Conservation (phyloP, 2,329 filamentous ascomycete genomes). For the Colletotrichum sp. region DNA sequence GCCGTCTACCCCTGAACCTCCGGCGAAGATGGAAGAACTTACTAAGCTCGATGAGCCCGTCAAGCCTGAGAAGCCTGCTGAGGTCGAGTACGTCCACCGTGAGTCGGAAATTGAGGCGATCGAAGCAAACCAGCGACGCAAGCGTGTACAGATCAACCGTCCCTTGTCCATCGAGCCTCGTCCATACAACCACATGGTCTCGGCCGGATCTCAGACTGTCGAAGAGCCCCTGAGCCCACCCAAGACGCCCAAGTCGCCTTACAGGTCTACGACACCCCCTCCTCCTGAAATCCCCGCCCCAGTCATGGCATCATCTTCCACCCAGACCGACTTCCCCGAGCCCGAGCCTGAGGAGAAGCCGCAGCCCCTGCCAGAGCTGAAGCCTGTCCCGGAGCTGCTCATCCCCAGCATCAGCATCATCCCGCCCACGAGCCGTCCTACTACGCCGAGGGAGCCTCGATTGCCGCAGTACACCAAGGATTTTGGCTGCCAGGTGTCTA, state of each 20-base stretch:
- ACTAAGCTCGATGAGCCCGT: conserved; percentile 41
- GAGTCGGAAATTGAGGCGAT: conserved; percentile 69
- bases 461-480: conserved; percentile 86
- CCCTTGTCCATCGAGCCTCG: conserved; percentile 55
- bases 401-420: conserved; percentile 93
- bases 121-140: conserved; percentile 72
- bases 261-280: conserved; percentile 43
- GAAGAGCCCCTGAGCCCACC: conserved; percentile 69
- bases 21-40: conserved; percentile 38
- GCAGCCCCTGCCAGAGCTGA: conserved; percentile 9
- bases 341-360: conserved; percentile 24
- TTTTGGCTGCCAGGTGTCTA: conserved; percentile 78
- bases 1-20: conserved; percentile 47
- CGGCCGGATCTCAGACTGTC: conserved; percentile 66
- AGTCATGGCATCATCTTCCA: conserved; percentile 59
- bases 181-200: conserved; percentile 61
- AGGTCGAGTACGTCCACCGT: conserved; percentile 48
- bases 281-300: conserved; percentile 38
- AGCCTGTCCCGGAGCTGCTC: conserved; percentile 40
- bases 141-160: conserved; percentile 64
- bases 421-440: conserved; percentile 83
- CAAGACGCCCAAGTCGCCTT: conserved; percentile 64
- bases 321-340: conserved; percentile 60
- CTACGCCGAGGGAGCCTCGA: conserved; percentile 74
- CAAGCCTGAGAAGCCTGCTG: conserved; percentile 41